Percentiles rank a stretch among this genome's conserved stretches.
Conservation (phyloP, 1,284 basidiomycete genomes). For the Wolfiporia cocos region DNA sequence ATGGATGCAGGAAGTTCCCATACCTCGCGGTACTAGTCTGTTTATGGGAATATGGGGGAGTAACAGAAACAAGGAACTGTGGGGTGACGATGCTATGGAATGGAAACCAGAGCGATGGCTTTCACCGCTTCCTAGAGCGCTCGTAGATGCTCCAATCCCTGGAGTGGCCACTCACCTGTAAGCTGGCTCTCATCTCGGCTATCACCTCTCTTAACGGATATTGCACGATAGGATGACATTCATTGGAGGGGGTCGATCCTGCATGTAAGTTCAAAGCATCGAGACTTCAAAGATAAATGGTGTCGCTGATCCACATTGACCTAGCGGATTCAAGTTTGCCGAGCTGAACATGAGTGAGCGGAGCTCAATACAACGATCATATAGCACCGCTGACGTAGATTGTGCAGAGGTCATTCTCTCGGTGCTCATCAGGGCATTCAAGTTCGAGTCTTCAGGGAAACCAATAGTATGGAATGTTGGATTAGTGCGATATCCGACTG, state of each 20-base stretch:
- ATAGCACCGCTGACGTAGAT: not conserved
- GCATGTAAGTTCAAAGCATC: slow-evolving; percentile 4
- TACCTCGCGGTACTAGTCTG: too few relatives aligned
- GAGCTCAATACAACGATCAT: not conserved
- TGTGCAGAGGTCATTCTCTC: slow-evolving; percentile 12
- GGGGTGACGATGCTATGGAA: too few relatives aligned
- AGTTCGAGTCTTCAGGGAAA: slow-evolving; percentile 10
- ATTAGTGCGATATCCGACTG: slow-evolving; percentile 10
- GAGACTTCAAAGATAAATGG: not conserved
- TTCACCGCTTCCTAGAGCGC: slow-evolving; percentile 4
- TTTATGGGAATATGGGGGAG: too few relatives aligned
- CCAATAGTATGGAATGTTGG: slow-evolving; percentile 12
- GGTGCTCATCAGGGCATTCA: slow-evolving; percentile 9
- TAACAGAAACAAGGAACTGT: too few relatives aligned
- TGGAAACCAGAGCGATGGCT: too few relatives aligned
- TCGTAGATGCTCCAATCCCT: slow-evolving; percentile 11
- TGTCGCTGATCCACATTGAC: not conserved
- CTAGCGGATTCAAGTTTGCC: slow-evolving; percentile 17
- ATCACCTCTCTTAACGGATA: not conserved
- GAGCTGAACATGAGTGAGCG: slow-evolving; percentile 18
- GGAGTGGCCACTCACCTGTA: slow-evolving; percentile 17
- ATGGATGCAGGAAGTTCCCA: too few relatives aligned
- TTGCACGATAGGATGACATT: slow-evolving; percentile 4
- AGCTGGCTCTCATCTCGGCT: slow-evolving; percentile 6
- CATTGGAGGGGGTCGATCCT: slow-evolving; percentile 5